Percentiles rank a stretch among this genome's conserved stretches.
These are phyloP conservation scores for Malus orientalis DNA, from an alignment of 306 rosid genomes.

Conservation along the genomic window DNA sequence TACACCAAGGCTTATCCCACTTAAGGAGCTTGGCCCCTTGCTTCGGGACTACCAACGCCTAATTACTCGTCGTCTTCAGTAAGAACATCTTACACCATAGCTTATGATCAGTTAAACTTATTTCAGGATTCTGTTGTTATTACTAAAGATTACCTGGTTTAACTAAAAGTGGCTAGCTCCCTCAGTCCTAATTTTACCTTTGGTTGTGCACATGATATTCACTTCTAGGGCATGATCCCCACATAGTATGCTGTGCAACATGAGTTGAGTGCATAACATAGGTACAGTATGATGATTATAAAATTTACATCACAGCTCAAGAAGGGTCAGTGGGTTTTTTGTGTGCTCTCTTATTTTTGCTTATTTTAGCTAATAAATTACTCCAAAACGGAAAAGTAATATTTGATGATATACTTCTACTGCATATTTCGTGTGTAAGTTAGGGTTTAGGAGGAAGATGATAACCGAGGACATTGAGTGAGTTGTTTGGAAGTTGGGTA, in stretches of 20 bases:
- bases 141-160: not conserved
- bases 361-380: not conserved
- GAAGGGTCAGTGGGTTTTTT: not conserved
- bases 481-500: not conserved
- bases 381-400: not conserved
- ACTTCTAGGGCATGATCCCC: not conserved
- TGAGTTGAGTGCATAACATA: not conserved
- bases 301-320: not conserved
- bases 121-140: not conserved
- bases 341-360: not conserved
- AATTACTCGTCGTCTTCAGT: slow-evolving; percentile 45
- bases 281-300: not conserved
- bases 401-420: not conserved
- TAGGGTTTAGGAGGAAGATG: not conserved
- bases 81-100: slow-evolving; percentile 24
- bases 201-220: not conserved
- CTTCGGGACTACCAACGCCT: slow-evolving; percentile 85
- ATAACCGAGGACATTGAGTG: not conserved
- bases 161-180: not conserved
- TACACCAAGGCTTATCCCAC: slow-evolving; percentile 52
- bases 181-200: not conserved
- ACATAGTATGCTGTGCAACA: not conserved
- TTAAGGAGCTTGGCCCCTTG: slow-evolving; percentile 83
- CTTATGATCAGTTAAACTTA: not conserved
- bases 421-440: not conserved